phyloP scores from a whole-genome alignment of 108 stramenopile genomes.

The Fragilaria radians region DNA sequence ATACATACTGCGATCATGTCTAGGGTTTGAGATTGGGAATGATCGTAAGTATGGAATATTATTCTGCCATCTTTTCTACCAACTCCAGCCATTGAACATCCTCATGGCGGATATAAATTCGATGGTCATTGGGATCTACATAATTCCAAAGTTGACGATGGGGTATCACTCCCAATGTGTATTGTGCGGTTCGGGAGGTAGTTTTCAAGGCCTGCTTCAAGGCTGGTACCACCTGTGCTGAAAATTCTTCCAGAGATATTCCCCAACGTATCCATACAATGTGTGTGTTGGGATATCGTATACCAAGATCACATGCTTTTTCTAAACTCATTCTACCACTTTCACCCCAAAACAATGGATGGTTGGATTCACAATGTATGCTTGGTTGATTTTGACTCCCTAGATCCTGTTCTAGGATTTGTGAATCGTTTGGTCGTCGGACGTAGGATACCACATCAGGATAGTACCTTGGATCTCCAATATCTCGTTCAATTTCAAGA shows the following conservation, averaged over 20 bases:
- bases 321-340: constrained; percentile 24
- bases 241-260: constrained; percentile 9
- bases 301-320: constrained; percentile 26
- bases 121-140: constrained; percentile 5
- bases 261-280: constrained; percentile 30
- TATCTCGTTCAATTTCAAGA: constrained; percentile 26
- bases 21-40: too few species aligned
- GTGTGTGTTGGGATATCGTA: constrained; percentile 17
- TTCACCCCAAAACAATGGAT: constrained; percentile 28
- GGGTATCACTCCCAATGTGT: constrained; percentile 22
- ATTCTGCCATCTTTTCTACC: not conserved
- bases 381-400: not conserved
- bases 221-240: constrained; percentile 9
- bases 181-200: constrained; percentile 9
- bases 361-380: too few species aligned
- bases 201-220: constrained; percentile 12
- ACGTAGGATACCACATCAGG: constrained; percentile 17
- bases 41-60: not conserved
- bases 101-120: not conserved
- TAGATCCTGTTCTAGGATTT: not conserved
- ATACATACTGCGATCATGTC: too few species aligned
- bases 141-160: constrained; percentile 21
- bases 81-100: not conserved
- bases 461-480: constrained; percentile 26
- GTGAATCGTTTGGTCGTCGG: not conserved